Conservation (phyloP, 495 filamentous ascomycete species). For the Parathielavia appendiculata region DNA sequence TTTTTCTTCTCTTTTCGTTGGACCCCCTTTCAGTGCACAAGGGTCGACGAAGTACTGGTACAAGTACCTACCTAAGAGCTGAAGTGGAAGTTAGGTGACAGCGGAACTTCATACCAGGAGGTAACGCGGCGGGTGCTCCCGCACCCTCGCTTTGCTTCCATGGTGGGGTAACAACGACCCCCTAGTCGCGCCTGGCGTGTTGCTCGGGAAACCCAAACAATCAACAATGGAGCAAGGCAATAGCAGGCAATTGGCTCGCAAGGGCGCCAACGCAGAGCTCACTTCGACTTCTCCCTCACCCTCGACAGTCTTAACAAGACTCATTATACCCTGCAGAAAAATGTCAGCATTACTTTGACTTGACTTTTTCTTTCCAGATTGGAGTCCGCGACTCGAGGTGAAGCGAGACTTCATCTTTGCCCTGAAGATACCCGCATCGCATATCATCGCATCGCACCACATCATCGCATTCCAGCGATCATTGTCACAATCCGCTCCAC, state of each 20-base stretch:
- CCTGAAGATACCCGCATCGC: conserved; percentile 7
- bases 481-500: conserved; percentile 5
- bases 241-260: conserved; percentile 23
- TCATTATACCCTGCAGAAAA: conserved; percentile 27
- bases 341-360: conserved; percentile 1
- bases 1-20: too few relatives aligned
- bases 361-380: background rate
- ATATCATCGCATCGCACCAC: conserved; percentile 5
- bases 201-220: conserved; percentile 29
- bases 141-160: conserved; percentile 3
- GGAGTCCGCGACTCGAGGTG: conserved; percentile 15
- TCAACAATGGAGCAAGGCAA: conserved; percentile 24
- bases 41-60: too few relatives aligned
- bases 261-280: conserved; percentile 23
- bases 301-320: conserved; percentile 14
- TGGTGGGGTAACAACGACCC: conserved; percentile 5
- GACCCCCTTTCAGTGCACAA: too few relatives aligned
- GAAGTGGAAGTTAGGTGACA: too few relatives aligned
- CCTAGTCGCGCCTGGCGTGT: conserved; percentile 24
- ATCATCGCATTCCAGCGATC: conserved; percentile 13
- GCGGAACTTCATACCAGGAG: too few relatives aligned
- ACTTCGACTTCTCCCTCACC: background rate
- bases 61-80: too few relatives aligned
- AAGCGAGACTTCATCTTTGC: background rate
- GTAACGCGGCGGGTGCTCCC: conserved; percentile 6